Conservation (phyloP, 139 green algal genomes). For the Yamagishiella unicocca region DNA sequence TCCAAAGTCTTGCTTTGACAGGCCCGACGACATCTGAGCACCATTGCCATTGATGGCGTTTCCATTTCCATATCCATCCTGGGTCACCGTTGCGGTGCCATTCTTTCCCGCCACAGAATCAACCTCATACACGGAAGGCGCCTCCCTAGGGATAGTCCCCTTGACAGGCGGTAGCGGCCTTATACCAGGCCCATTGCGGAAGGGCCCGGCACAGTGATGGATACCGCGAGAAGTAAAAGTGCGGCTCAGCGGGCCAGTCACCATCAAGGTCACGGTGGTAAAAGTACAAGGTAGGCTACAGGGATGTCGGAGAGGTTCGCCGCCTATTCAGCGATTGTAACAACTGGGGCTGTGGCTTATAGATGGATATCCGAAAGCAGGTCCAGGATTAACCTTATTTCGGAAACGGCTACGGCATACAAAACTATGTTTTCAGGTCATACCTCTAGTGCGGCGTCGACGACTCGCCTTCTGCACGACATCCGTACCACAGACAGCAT, state of each 20-base stretch:
- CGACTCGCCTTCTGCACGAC: too few relatives aligned
- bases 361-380: too few relatives aligned
- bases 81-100: background rate
- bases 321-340: too few relatives aligned
- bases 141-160: conserved; percentile 13
- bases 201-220: background rate
- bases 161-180: conserved; percentile 8
- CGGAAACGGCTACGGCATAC: too few relatives aligned
- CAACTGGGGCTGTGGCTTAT: too few relatives aligned
- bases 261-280: conserved; percentile 32
- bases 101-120: background rate
- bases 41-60: background rate
- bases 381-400: too few relatives aligned
- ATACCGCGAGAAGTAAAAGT: background rate
- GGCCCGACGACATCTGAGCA: background rate
- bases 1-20: conserved; percentile 58
- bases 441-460: too few relatives aligned
- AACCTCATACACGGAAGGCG: conserved; percentile 24
- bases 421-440: too few relatives aligned
- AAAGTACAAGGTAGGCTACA: too few relatives aligned
- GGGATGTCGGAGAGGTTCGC: too few relatives aligned
- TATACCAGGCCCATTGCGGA: background rate
- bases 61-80: background rate
- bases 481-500: too few relatives aligned
- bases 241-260: conserved; percentile 21